Evolutionary conservation across 495 filamentous ascomycete genomes (phyloP), one percentile per base, ranked within the genome.

Genomic region (Penicillium cataractarum): DNA sequence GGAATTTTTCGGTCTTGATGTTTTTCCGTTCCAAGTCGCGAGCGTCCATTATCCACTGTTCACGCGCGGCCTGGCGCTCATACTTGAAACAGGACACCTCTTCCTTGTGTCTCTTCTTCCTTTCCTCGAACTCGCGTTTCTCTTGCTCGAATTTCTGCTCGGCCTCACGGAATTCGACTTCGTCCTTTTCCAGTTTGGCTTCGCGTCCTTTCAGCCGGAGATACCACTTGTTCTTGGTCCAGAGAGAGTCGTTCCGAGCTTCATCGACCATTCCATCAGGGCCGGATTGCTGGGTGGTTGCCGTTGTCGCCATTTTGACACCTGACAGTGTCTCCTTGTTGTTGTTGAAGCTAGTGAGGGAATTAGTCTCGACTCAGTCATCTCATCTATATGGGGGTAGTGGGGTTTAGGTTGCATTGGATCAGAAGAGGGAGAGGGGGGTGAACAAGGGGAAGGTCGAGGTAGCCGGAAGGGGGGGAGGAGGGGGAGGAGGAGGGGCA

Each of bases 281-380:
- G 12, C 24, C 5, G 46, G 24, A 24, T 4, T 49, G 12, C 24
- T 2, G 24, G 46, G 26, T 50, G 22, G 24, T n/a, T 29, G 26
- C 29, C 46, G 46, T 26, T 2, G 46, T 50, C 12, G n/a, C 29
- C 17, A 6, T 22, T 37, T 33, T 19, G n/a, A 54, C 51, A 54
- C 51, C 29, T 35, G 51, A 37, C 51, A 54, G 51, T 54, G 51
- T 54, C 29, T 29, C 46, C 15, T 54, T 35, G 29, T 54, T 54
- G 51, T 33, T 35, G 17, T 32, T 54, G 13, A 35, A n/a, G 51
- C 51, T 54, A 31, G 26, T 50, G 12, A 50, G 6, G 17, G 21
- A 4, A 26, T 50, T 27, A 50, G 24, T n/a, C 46, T 50, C 22
- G 29, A 3, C 22, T n/a, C 24, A 17, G 46, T 50, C 46, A 50